Conservation (phyloP, 2,329 filamentous ascomycete species). For the Ophioceras dolichostomum region DNA sequence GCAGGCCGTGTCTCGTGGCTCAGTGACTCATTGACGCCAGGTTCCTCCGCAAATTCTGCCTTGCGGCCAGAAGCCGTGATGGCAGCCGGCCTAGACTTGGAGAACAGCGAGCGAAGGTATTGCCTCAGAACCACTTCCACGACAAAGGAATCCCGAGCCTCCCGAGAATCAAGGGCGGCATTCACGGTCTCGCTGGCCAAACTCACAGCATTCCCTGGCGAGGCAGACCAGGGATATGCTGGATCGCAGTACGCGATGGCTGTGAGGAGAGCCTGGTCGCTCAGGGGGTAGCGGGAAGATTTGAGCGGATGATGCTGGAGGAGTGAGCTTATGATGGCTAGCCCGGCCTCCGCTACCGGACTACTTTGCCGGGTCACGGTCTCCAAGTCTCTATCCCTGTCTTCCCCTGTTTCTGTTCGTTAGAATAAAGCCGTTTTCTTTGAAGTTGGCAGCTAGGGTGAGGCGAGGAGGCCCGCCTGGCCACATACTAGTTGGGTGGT, state of each 20-base stretch:
- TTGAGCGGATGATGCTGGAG: not conserved
- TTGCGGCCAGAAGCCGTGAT: constrained; percentile 47
- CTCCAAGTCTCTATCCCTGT: not conserved
- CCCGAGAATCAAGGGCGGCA: constrained; percentile 11
- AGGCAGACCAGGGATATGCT: constrained; percentile 15
- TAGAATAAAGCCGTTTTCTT: not conserved
- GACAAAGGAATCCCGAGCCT: constrained; percentile 29
- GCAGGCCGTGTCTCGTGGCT: constrained; percentile 24
- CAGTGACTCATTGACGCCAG: constrained; percentile 20
- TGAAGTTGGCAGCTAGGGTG: not conserved
- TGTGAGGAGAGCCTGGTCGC: constrained; percentile 16
- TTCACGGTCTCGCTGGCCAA: constrained; percentile 15
- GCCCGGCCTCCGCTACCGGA: constrained; percentile 6
- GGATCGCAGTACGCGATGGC: constrained; percentile 19
- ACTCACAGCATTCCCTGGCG: no score
- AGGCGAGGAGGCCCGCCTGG: not conserved
- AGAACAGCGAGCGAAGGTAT: constrained; percentile 58
- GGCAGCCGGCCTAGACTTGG: constrained; percentile 35
- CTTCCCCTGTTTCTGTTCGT: not conserved
- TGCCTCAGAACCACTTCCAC: constrained; percentile 44
- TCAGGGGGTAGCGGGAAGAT: no score
- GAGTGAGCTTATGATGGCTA: constrained; percentile 8
- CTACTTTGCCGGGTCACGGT: constrained; percentile 4
- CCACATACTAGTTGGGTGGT: constrained; percentile 2
- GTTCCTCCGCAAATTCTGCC: constrained; percentile 28